Base-by-base conservation (phyloP, 495 filamentous ascomycete species). In the Hypoxylon lienhwacheense region DNA sequence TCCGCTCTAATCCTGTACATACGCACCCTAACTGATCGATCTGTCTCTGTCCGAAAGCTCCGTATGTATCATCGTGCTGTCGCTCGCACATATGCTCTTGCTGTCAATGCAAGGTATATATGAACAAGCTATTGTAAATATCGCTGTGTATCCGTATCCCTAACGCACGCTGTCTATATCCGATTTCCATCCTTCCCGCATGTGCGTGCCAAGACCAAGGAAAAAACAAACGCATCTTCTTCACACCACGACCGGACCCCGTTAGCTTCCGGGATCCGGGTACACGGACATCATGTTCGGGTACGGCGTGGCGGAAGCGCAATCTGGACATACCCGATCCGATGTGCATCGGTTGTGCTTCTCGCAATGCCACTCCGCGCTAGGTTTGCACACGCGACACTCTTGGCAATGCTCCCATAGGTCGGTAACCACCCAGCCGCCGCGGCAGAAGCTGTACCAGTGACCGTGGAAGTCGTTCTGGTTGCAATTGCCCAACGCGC, bases 1-100 rank as follows among this genome's bases (percentile, higher is more conserved):
- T 82, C 63, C 61, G 71, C 61, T 85, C 58, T 84, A 78, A 52
- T 79, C 73, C 54, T 89, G 82, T 39, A 42, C 26, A 41, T 39
- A 25, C 20, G 33, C 34, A 22, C 43, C 52, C 15, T 39, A 16
- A 24, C 24, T 44, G 45, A 35, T 45, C 54, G 54, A 51, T 58
- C 47, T 52, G 34, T 22, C 17, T 26, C 34, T 20, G 2, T 20
- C 43, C 29, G 32, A 39, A 34, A 1, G 33, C 32, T 32, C 34
- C 47, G 2, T 58, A 25, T 58, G 19, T 50, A 41, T 41, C 22
- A 12, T 26, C 41, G 21, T 40, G 40, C 54, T 21, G 26, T 32
- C 29, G 21, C 42, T 44, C 35, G 47, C 41, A 49, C n/a, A n/a
- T n/a, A n/a, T n/a, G n/a, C 14, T 46, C 41, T 52, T 35, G 42